Percentiles rank a stretch among this genome's conserved stretches.
Evolutionary conservation across 2,329 filamentous ascomycete species (phyloP).

Genomic region (Monosporascus sp.): DNA sequence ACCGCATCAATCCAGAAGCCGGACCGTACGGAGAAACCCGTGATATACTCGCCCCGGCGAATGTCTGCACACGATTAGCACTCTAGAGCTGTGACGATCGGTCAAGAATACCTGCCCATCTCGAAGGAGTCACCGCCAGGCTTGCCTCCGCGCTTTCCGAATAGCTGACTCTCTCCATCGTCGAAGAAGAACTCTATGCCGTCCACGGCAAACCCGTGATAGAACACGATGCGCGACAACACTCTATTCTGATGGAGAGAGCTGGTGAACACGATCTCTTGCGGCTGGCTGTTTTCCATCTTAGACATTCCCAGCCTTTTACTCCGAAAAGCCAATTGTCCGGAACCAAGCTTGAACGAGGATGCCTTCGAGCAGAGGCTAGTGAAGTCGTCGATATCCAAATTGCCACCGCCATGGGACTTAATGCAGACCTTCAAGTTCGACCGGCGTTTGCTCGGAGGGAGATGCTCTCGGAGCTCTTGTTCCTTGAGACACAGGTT

Average conservation of each 20-base stretch:
- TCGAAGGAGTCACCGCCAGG: slow-evolving; percentile 68
- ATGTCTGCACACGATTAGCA: slow-evolving; percentile 55
- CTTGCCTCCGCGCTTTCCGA: slow-evolving; percentile 75
- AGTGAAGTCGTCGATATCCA: slow-evolving; percentile 73
- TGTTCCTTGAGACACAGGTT: slow-evolving; percentile 71
- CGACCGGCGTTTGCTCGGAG: slow-evolving; percentile 66
- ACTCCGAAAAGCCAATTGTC: slow-evolving; percentile 69
- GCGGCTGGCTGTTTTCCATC: slow-evolving; percentile 62
- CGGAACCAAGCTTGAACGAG: slow-evolving; percentile 65
- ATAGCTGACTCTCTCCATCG: slow-evolving; percentile 75
- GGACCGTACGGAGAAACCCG: slow-evolving; percentile 78
- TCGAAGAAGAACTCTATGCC: slow-evolving; percentile 93
- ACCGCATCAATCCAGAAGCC: slow-evolving; percentile 83
- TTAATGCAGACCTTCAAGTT: slow-evolving; percentile 69
- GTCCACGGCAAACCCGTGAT: slow-evolving; percentile 71
- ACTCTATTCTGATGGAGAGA: slow-evolving; percentile 64
- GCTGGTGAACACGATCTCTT: slow-evolving; percentile 72
- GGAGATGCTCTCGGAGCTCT: slow-evolving; percentile 65
- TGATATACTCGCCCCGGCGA: slow-evolving; percentile 76
- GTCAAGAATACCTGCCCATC: slow-evolving; percentile 53
- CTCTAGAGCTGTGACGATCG: not conserved
- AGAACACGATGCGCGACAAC: slow-evolving; percentile 68
- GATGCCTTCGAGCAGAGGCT: slow-evolving; percentile 66
- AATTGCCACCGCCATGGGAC: slow-evolving; percentile 67
- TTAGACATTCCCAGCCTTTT: slow-evolving; percentile 67